Conservation (phyloP, 2,329 filamentous ascomycete species). For the Colletotrichum abscissum region DNA sequence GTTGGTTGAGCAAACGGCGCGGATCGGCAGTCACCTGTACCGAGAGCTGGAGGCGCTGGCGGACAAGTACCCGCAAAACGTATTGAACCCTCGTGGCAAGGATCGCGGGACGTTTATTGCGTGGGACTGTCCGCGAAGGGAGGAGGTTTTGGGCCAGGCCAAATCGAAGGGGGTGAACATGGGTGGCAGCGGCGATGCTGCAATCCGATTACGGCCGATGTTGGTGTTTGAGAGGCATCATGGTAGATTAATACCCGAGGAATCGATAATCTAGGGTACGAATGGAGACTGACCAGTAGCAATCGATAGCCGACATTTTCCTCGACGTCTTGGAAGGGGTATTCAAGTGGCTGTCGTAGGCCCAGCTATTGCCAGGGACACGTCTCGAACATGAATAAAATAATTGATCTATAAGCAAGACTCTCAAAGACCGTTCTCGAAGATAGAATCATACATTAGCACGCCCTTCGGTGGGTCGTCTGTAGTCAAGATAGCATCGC, state of each 20-base stretch:
- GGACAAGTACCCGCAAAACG: conserved; percentile 78
- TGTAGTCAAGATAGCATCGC: not conserved
- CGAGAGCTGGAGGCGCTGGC: conserved; percentile 75
- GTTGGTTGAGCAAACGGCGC: conserved; percentile 82
- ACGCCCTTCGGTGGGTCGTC: not conserved
- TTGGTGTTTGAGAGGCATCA: not conserved
- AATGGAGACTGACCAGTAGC: not conserved
- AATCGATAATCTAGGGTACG: too few relatives aligned
- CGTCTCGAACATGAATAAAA: too few relatives aligned
- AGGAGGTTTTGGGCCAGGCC: conserved; percentile 72
- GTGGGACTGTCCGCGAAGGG: conserved; percentile 84
- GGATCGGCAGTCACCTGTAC: conserved; percentile 83
- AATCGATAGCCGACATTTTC: not conserved
- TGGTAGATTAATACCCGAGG: not conserved
- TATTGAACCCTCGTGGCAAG: conserved; percentile 87
- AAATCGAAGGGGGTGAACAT: not conserved
- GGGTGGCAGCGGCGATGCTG: not conserved
- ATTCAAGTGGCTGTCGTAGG: not conserved
- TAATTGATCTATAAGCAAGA: not conserved
- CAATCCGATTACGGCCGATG: not conserved
- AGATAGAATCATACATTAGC: not conserved
- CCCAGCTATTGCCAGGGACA: too few relatives aligned
- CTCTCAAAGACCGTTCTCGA: not conserved
- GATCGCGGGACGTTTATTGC: conserved; percentile 92
- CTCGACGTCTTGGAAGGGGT: not conserved